phyloP scores from a whole-genome alignment of 305 asterid species.

The Lippia alba region DNA sequence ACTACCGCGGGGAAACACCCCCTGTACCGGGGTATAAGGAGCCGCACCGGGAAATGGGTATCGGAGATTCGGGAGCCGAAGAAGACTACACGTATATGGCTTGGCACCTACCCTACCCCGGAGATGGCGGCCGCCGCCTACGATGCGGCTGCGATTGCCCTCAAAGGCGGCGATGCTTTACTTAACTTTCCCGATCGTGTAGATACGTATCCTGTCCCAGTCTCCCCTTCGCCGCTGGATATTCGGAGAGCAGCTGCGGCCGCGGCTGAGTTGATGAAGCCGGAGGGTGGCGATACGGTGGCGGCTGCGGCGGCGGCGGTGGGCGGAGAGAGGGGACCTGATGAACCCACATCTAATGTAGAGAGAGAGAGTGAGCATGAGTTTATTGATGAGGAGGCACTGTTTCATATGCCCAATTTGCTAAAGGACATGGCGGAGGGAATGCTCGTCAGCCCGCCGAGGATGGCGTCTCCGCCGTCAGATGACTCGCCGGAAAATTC shows the following conservation, averaged over 20 bases:
- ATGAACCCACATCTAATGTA: background rate
- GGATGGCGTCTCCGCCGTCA: conserved; percentile 44
- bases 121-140: conserved; percentile 74
- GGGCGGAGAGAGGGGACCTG: background rate
- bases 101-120: conserved; percentile 76
- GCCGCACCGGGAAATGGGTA: conserved; percentile 71
- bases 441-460: conserved; percentile 76
- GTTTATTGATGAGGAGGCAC: conserved; percentile 60
- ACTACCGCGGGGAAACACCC: conserved; percentile 48
- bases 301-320: conserved; percentile 19
- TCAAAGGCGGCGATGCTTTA: conserved; percentile 47
- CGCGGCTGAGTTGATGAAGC: conserved; percentile 60
- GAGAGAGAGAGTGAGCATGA: conserved; percentile 31
- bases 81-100: conserved; percentile 81
- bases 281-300: conserved; percentile 18
- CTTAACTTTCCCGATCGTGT: conserved; percentile 62
- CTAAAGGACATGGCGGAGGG: conserved; percentile 74
- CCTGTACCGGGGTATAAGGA: conserved; percentile 49
- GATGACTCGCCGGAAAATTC: conserved; percentile 50
- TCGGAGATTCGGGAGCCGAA: conserved; percentile 83
- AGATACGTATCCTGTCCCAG: conserved; percentile 55
- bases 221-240: conserved; percentile 53
- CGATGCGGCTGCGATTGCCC: conserved; percentile 61
- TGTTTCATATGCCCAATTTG: conserved; percentile 64
- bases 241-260: conserved; percentile 63